These are phyloP conservation scores for Penicillium nordicum DNA, from an alignment of 2,329 filamentous ascomycete species.

Conservation along the genomic window DNA sequence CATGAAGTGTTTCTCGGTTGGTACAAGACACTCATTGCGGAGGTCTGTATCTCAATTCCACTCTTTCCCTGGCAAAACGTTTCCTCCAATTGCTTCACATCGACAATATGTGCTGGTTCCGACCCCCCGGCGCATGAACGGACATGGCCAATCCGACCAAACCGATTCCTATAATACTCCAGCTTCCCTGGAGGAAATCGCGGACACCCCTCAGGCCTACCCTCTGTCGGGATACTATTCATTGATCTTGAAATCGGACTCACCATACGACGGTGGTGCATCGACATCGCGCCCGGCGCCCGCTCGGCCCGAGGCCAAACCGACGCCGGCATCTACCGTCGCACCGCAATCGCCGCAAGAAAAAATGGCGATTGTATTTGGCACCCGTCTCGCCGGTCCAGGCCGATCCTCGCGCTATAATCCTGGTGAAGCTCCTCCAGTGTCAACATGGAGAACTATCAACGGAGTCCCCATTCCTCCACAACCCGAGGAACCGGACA, in stretches of 20 bases:
- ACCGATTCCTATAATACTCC: conserved; percentile 11
- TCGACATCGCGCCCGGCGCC: conserved; percentile 17
- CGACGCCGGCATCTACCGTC: conserved; percentile 15
- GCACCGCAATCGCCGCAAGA: conserved; percentile 36
- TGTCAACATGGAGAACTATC: conserved; percentile 57
- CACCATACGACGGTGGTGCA: conserved; percentile 22
- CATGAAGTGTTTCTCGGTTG: conserved; percentile 29
- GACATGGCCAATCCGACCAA: conserved; percentile 8
- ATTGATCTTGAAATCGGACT: conserved; percentile 38
- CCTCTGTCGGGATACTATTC: conserved; percentile 46
- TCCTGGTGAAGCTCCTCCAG: conserved; percentile 55
- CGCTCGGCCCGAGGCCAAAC: conserved; percentile 15
- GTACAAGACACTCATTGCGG: conserved; percentile 18
- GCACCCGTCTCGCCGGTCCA: conserved; percentile 71
- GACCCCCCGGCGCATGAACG: conserved; percentile 20
- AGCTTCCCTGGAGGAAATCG: conserved; percentile 7
- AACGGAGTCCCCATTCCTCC: conserved; percentile 82
- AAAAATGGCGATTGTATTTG: conserved; percentile 71
- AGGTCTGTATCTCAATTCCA: conserved; percentile 2
- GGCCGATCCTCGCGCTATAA: conserved; percentile 57
- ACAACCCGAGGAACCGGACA: conserved; percentile 83
- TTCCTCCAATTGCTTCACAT: conserved; percentile 1
- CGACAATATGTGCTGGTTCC: conserved; percentile 21
- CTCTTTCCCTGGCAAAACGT: neutral
- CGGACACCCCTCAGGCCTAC: conserved; percentile 32